Percentiles rank a stretch among this genome's conserved stretches.
Evolutionary conservation across 2,329 filamentous ascomycete species (phyloP).

Genomic region (Aspergillus caelatus): DNA sequence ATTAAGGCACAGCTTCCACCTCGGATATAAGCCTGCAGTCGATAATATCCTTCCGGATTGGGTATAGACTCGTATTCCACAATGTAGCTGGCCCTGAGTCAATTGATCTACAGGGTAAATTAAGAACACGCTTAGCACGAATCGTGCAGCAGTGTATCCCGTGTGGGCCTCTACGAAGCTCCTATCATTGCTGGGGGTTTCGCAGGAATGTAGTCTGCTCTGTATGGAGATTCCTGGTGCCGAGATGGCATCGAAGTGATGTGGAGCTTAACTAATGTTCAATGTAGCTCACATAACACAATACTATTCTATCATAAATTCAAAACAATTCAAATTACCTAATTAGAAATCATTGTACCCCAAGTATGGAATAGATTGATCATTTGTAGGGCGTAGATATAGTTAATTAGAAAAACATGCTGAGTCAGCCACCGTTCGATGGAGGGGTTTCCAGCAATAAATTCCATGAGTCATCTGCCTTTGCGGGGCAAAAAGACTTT

Average conservation of each 20-base stretch:
- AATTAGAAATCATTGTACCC: background rate
- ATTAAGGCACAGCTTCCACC: too few species aligned
- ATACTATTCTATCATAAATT: background rate
- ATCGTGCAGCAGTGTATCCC: background rate
- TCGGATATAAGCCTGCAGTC: too few species aligned
- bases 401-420: background rate
- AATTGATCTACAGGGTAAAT: background rate
- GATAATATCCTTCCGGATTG: background rate
- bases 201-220: background rate
- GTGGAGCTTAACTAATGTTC: background rate
- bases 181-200: background rate
- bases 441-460: background rate
- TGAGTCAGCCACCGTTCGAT: background rate
- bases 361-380: background rate
- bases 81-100: background rate
- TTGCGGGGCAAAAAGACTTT: conserved; percentile 1
- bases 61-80: background rate
- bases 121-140: background rate
- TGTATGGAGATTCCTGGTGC: background rate
- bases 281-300: background rate
- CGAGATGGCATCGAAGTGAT: background rate
- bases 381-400: background rate
- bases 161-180: background rate
- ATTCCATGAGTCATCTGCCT: conserved; percentile 1
- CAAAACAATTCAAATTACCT: background rate